phyloP scores from a whole-genome alignment of 2,329 filamentous ascomycete species.

The Grosmannia huntii region DNA sequence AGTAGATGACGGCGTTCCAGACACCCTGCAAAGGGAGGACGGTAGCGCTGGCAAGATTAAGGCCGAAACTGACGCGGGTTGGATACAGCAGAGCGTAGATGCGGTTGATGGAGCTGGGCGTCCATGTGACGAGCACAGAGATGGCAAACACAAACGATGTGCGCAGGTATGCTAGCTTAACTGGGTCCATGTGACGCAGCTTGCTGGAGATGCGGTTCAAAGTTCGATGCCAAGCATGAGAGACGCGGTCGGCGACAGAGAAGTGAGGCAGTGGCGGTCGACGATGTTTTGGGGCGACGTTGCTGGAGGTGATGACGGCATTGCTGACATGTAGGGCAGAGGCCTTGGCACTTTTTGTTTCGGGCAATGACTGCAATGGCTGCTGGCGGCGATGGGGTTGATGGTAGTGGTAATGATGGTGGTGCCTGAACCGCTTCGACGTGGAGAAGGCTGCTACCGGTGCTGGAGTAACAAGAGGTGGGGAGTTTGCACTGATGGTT shows the following conservation, averaged over 20 bases:
- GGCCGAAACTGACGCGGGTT: conserved; percentile 40
- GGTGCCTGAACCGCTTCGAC: not conserved
- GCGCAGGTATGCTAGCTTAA: conserved; percentile 48
- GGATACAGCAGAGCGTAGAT: conserved; percentile 53
- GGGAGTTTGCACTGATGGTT: conserved; percentile 6
- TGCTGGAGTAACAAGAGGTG: not conserved
- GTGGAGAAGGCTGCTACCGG: not conserved
- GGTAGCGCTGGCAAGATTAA: conserved; percentile 56
- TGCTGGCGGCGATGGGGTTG: not conserved
- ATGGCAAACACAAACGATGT: conserved; percentile 50
- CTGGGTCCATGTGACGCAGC: conserved; percentile 35
- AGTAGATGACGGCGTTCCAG: conserved; percentile 71
- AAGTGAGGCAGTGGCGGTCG: not conserved
- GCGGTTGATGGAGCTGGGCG: conserved; percentile 58
- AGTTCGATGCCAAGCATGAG: not conserved
- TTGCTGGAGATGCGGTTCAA: conserved; percentile 17
- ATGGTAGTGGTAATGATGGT: not conserved
- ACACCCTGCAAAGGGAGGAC: conserved; percentile 68
- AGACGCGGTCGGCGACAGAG: not conserved
- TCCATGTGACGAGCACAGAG: conserved; percentile 49
- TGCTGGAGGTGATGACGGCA: not conserved
- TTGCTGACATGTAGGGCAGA: not conserved
- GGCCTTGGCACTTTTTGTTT: not conserved
- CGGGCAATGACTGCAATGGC: not conserved
- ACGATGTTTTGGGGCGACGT: not conserved